Percentiles rank a stretch among this genome's conserved stretches.
These are phyloP conservation scores for Neurospora sp. DNA, from an alignment of 495 filamentous ascomycete species.

Conservation along the genomic window DNA sequence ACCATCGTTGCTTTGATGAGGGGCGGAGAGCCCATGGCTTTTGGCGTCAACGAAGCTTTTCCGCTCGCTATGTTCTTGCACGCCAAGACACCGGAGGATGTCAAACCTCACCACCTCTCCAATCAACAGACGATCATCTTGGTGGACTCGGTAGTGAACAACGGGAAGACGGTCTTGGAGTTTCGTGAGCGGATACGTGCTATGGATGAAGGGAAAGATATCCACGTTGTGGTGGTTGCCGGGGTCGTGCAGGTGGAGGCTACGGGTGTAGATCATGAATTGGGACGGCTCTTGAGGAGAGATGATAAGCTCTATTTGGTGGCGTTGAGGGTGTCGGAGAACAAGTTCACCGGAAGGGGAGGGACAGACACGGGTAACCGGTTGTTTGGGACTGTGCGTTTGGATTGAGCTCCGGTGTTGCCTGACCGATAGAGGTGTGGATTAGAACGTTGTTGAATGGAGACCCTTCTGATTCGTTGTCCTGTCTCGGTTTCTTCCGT, in stretches of 20 bases:
- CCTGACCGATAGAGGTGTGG: not conserved
- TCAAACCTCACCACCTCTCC: constrained; percentile 35
- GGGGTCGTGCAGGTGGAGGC: constrained; percentile 43
- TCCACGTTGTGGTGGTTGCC: constrained; percentile 47
- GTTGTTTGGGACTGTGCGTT: constrained; percentile 45
- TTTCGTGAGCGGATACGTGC: constrained; percentile 44
- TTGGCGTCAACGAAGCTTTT: constrained; percentile 48
- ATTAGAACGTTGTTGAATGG: not conserved
- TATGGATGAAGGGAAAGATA: constrained; percentile 14
- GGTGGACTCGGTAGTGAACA: constrained; percentile 57
- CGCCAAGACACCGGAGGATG: constrained; percentile 35
- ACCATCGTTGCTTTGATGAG: constrained; percentile 56
- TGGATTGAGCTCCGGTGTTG: constrained; percentile 3
- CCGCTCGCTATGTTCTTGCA: constrained; percentile 47
- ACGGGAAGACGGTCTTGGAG: constrained; percentile 39
- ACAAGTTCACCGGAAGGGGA: constrained; percentile 43
- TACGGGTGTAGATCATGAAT: constrained; percentile 15
- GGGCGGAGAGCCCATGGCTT: constrained; percentile 58
- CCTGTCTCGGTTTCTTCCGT: not conserved
- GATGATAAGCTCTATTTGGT: constrained; percentile 31
- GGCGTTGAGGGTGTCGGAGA: constrained; percentile 44
- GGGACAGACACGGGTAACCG: constrained; percentile 49
- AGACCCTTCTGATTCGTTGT: not conserved
- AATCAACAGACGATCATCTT: constrained; percentile 36
- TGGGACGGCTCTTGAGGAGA: constrained; percentile 16